These are phyloP conservation scores for Neurospora sp. DNA, from an alignment of 495 filamentous ascomycete genomes.

Conservation along the genomic window DNA sequence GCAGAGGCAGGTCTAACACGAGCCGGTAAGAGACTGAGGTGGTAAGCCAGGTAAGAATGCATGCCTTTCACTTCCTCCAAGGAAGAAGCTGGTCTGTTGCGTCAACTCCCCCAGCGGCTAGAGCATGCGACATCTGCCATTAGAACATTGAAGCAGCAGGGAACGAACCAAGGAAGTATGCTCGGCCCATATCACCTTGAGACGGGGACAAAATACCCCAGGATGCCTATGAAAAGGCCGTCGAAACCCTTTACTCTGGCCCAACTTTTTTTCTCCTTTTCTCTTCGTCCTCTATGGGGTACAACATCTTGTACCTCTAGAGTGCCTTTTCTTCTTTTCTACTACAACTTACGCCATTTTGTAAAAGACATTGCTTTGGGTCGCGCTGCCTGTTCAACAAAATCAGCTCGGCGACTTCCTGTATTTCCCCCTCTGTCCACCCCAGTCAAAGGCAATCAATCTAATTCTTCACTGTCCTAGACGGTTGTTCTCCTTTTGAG, in stretches of 20 bases:
- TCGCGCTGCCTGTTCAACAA: neutral
- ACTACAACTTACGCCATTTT: neutral
- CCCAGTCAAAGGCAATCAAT: neutral
- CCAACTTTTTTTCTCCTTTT: fast-evolving
- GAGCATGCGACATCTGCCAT: neutral
- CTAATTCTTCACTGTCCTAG: neutral
- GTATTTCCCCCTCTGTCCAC: neutral
- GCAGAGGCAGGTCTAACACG: too few species aligned
- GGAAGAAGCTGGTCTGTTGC: neutral
- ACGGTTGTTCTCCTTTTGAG: neutral
- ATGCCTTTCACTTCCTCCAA: neutral
- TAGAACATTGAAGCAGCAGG: neutral
- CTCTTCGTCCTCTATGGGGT: neutral
- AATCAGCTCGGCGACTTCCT: neutral
- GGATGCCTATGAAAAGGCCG: fast-evolving
- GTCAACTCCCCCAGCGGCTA: neutral
- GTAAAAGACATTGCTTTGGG: neutral
- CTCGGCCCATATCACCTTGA: neutral
- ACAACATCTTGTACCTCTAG: neutral
- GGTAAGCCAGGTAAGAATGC: neutral
- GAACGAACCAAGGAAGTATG: neutral
- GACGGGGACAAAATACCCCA: neutral
- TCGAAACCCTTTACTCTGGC: neutral
- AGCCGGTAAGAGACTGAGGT: too few species aligned
- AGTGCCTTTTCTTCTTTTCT: neutral